Evolutionary conservation across 768 basidiomycete genomes (phyloP), one percentile per base, ranked within the genome.

Genomic region (Rhizopogon roseolus): DNA sequence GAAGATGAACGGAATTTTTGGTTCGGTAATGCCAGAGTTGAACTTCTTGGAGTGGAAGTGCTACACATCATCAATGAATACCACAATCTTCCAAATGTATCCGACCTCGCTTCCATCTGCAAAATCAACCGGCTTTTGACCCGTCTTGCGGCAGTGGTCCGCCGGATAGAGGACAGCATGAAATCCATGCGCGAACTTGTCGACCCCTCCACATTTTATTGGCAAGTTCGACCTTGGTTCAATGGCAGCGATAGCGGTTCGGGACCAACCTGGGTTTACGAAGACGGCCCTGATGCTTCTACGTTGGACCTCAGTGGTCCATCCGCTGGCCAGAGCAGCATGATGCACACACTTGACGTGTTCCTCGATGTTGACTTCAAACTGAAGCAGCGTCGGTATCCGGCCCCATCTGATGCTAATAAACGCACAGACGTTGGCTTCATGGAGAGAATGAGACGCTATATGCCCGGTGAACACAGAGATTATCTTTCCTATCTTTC

Each of bases 381-480:
- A 58, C 85, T 93, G 64, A 77, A 81, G 41, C 78, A 86, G 56
- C 77, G 82, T 67, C 77, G 86, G 63, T 72, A 81, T 70, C 89
- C 88, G 57, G 71, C 81, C 22, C 79, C 93, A 50, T 84, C 90
- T 50, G 69, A 77, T 44, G 69, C 75, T 54, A 83, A 90, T 66
- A 84, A 81, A 71, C 80, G 68, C 61, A 87, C 78, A 39, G 90
- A 81, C 68, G 77, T 71, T 37, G 81, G 85, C 0, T 98, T 98
- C 73, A 93, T 98, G 86, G 85, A 88, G 54, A 80, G 92, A 45
- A 97, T 97, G 94, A 75, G 90, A 54, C 81, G 82, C 19, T 98
- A 98, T 72, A 98, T 98, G 96, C 95, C 96, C 0, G 88, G 88
- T 13, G 81, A 81, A 51, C 96, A 98, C 71, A 85, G 90, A 41